These are phyloP conservation scores for Infundibulicybe gibba DNA, from an alignment of 768 basidiomycete genomes.

Conservation along the genomic window DNA sequence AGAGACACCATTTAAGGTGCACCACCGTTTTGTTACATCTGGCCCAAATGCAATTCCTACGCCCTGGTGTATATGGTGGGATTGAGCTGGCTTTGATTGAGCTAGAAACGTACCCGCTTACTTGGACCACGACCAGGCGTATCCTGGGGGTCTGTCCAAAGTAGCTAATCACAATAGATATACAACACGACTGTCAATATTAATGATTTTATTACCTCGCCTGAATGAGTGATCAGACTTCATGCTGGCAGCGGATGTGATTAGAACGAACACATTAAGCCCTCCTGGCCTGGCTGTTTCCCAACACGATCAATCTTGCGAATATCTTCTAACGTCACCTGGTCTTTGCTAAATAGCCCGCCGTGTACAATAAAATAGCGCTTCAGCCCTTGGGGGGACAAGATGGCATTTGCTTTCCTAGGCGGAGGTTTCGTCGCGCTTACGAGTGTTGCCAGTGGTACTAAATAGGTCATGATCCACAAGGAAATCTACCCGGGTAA, in stretches of 20 bases:
- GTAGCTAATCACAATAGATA: slow-evolving; percentile 42
- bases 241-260: neutral
- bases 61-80: slow-evolving; percentile 48
- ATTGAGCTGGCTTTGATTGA: slow-evolving; percentile 7
- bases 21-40: slow-evolving; percentile 89
- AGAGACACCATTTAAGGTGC: slow-evolving; percentile 78
- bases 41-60: slow-evolving; percentile 97
- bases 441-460: slow-evolving; percentile 87
- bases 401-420: slow-evolving; percentile 45
- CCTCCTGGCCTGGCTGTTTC: slow-evolving; percentile 89
- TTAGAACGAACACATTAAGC: slow-evolving; percentile 83
- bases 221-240: slow-evolving; percentile 25
- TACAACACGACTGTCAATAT: neutral
- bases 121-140: slow-evolving; percentile 88
- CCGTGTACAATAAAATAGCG: slow-evolving; percentile 96
- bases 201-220: slow-evolving; percentile 48
- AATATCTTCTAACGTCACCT: slow-evolving; percentile 91
- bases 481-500: neutral
- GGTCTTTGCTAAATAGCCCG: slow-evolving; percentile 93
- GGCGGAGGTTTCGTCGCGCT: slow-evolving; percentile 63
- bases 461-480: slow-evolving; percentile 32
- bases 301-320: slow-evolving; percentile 85
- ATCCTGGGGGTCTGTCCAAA: slow-evolving; percentile 97
- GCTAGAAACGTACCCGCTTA: slow-evolving; percentile 67
- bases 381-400: slow-evolving; percentile 79